A percentile compares a stretch with the other conserved stretches of the same genome.
Conservation (phyloP, 2,329 filamentous ascomycete species). For the Aspergillus texensis region DNA sequence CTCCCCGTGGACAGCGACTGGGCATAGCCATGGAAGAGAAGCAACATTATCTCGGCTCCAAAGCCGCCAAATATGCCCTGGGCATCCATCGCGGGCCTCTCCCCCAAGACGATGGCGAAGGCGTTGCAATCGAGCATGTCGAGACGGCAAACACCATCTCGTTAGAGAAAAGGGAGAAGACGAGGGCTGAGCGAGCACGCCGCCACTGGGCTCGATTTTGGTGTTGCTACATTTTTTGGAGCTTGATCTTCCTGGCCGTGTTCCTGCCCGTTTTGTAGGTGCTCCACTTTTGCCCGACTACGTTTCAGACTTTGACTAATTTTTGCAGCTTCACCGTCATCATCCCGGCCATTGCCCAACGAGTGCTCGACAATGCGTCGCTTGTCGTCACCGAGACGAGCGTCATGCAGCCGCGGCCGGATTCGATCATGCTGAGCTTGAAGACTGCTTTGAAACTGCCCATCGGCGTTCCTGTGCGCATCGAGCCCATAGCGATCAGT, state of each 20-base stretch:
- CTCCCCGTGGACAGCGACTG: not conserved
- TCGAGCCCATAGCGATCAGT: constrained; percentile 37
- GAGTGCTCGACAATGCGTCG: constrained; percentile 39
- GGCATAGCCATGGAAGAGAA: constrained; percentile 28
- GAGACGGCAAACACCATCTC: constrained; percentile 32
- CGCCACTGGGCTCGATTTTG: constrained; percentile 44
- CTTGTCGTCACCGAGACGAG: constrained; percentile 40
- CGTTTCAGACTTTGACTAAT: not conserved
- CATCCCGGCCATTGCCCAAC: constrained; percentile 45
- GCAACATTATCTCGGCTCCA: constrained; percentile 27
- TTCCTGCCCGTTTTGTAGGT: constrained; percentile 45
- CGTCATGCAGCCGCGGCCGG: constrained; percentile 37
- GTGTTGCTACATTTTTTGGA: constrained; percentile 39
- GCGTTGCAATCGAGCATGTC: constrained; percentile 28
- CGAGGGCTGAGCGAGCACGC: constrained; percentile 30
- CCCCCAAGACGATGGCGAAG: constrained; percentile 18
- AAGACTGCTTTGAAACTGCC: constrained; percentile 41
- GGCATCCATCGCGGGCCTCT: constrained; percentile 35
- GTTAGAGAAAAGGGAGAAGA: constrained; percentile 27
- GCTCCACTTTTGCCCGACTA: not conserved
- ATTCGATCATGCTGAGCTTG: constrained; percentile 38
- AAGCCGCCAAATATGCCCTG: constrained; percentile 34
- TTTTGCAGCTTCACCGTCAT: constrained; percentile 40
- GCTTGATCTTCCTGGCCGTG: constrained; percentile 42
- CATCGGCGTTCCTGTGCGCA: constrained; percentile 37